Base-by-base conservation (phyloP, 1,284 basidiomycete genomes). In the Austroboletus novae-zelandiae region DNA sequence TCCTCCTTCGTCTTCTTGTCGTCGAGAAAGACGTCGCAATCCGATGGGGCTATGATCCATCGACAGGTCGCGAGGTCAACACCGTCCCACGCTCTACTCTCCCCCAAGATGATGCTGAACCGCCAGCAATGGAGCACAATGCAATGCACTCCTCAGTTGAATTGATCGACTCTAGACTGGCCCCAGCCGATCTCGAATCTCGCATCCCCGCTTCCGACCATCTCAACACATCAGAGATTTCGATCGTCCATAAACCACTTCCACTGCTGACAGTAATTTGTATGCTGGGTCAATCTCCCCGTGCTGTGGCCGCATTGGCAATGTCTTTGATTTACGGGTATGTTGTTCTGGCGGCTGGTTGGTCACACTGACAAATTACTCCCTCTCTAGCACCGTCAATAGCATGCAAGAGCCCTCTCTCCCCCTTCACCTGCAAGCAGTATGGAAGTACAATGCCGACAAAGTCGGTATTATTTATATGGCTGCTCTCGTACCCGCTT, bases 381-480 rank as follows among this genome's bases (percentile, higher is more conserved):
- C n/a, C 43, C 51, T 32, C 17, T 55, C 29, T 46, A 88, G 86
- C 1, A 62, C 84, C 15, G 65, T 80, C 2, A 78, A 74, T 51
- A 79, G 73, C 20, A 73, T 73, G 40, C 73, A 78, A 58, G 86
- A 89, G 50, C 82, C 86, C 6, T 76, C 84, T 2, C 69, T 91
- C 23, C 83, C 89, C 0, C 66, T 91, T 11, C 83, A 84, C 57
- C 66, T 90, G 32, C 77, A 84, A 56, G 62, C 64, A 4, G 63
- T 80, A 1, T 92, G 85, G 80, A 60, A 71, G n/a, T 77, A 86
- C 49, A 63, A 78, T 55, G 76, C 87, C 0, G 68, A 72, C 6
- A 76, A 78, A 64, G 83, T 90, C 20, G 89, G 90, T 3, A 60
- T 91, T 10, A 76, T 90, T 14, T 89, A 85, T 62, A 72, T 91